Conservation (phyloP, 2,329 filamentous ascomycete species). For the Gremmenia infestans region DNA sequence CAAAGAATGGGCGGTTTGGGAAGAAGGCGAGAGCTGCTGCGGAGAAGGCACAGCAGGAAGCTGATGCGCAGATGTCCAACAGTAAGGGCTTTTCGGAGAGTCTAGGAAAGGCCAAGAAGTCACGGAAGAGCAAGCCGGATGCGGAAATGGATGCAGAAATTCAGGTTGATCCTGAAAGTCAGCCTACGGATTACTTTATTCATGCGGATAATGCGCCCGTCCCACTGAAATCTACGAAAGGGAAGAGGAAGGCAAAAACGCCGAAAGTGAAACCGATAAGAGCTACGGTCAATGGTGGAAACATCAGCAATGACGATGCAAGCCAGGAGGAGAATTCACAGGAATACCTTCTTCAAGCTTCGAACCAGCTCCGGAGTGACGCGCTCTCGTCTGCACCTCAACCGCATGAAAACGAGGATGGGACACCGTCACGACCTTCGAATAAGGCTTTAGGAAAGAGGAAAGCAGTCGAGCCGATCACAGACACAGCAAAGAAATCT, state of each 20-base stretch:
- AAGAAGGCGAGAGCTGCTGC: background rate
- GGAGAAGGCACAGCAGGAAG: background rate
- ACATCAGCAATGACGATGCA: background rate
- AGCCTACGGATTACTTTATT: background rate
- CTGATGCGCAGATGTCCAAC: background rate
- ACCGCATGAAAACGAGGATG: background rate
- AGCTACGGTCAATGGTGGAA: background rate
- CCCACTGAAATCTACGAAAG: background rate
- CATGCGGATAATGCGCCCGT: background rate
- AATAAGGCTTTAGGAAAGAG: constrained; percentile 25
- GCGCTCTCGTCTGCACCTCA: background rate
- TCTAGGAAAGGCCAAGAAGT: background rate
- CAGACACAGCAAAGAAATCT: constrained; percentile 11
- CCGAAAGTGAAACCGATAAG: background rate
- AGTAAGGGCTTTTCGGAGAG: background rate
- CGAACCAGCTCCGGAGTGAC: background rate
- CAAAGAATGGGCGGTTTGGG: background rate
- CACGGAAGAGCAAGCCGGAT: background rate
- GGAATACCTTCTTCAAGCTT: background rate
- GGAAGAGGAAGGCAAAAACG: background rate
- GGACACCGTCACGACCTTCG: constrained; percentile 8
- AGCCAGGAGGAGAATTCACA: background rate
- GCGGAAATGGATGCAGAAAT: background rate
- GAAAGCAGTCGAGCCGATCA: constrained; percentile 10
- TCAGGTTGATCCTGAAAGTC: background rate